Conservation (phyloP, 257 asterid genomes). For the Ajuga chamaepitys region DNA sequence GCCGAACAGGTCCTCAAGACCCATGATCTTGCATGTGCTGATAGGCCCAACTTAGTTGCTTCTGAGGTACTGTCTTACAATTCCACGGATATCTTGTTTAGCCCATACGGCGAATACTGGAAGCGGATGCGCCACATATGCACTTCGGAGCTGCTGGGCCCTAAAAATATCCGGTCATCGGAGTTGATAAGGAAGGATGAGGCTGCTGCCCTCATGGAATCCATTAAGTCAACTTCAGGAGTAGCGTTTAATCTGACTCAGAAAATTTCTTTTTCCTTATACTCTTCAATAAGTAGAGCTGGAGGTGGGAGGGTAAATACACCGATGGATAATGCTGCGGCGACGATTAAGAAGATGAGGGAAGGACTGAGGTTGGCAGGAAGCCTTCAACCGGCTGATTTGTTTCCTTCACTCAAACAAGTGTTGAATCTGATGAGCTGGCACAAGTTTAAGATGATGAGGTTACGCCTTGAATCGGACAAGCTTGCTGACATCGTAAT, state of each 20-base stretch:
- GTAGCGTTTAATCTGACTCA: not conserved
- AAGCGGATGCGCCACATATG: slow-evolving; percentile 6
- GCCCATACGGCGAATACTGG: slow-evolving; percentile 15
- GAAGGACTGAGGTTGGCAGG: not conserved
- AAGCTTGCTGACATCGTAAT: not conserved
- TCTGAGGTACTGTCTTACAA: slow-evolving; percentile 1
- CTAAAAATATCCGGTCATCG: slow-evolving; percentile 10
- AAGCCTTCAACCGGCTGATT: slow-evolving; percentile 6
- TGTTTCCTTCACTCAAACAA: slow-evolving; percentile 20
- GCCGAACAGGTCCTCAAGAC: no score
- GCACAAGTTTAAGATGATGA: not conserved
- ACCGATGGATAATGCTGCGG: not conserved
- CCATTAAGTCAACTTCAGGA: not conserved
- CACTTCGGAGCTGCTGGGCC: slow-evolving; percentile 1
- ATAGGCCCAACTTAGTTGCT: slow-evolving; percentile 14
- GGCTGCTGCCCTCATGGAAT: not conserved
- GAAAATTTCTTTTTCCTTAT: not conserved
- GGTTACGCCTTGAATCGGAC: slow-evolving; percentile 2
- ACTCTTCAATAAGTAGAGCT: slow-evolving; percentile 12
- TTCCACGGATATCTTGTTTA: not conserved
- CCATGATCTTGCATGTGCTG: no score
- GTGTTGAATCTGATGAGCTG: not conserved
- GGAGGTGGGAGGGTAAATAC: slow-evolving; percentile 7
- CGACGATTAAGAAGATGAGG: not conserved
- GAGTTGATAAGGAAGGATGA: slow-evolving; percentile 9